Percentiles rank a stretch among this genome's conserved stretches.
phyloP scores from a whole-genome alignment of 139 green algal genomes.

The Asterochloris sp. region DNA sequence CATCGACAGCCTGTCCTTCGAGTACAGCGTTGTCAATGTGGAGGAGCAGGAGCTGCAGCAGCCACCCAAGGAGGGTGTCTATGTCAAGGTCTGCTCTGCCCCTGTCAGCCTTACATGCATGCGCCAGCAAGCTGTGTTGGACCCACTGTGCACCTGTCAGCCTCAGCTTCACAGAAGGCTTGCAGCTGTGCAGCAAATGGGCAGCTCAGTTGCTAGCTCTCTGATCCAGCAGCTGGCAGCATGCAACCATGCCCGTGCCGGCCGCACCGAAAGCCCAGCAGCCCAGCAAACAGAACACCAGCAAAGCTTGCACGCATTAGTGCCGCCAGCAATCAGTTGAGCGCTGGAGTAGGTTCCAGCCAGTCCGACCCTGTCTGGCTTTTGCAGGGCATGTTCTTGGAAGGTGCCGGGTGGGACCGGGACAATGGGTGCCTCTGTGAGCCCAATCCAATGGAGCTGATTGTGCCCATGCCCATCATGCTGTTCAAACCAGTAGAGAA shows the following conservation, averaged over 20 bases:
- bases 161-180: background rate
- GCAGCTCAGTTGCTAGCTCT: background rate
- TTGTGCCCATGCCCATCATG: slow-evolving; percentile 84
- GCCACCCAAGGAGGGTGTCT: slow-evolving; percentile 81
- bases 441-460: slow-evolving; percentile 87
- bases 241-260: background rate
- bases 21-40: slow-evolving; percentile 73
- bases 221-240: background rate
- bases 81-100: slow-evolving; percentile 45
- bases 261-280: no score
- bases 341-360: background rate
- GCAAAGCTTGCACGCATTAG: no score
- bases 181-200: background rate
- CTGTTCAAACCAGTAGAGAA: slow-evolving; percentile 84
- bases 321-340: background rate
- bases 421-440: slow-evolving; percentile 77
- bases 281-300: no score
- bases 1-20: slow-evolving; percentile 84
- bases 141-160: background rate
- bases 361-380: background rate
- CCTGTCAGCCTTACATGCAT: background rate
- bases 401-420: slow-evolving; percentile 82
- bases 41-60: slow-evolving; percentile 66
- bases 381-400: slow-evolving; percentile 69
- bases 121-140: no score